Evolutionary conservation across 805 yeast species (phyloP), one percentile per base, ranked within the genome.

Genomic region (Candida rishiriensis): DNA sequence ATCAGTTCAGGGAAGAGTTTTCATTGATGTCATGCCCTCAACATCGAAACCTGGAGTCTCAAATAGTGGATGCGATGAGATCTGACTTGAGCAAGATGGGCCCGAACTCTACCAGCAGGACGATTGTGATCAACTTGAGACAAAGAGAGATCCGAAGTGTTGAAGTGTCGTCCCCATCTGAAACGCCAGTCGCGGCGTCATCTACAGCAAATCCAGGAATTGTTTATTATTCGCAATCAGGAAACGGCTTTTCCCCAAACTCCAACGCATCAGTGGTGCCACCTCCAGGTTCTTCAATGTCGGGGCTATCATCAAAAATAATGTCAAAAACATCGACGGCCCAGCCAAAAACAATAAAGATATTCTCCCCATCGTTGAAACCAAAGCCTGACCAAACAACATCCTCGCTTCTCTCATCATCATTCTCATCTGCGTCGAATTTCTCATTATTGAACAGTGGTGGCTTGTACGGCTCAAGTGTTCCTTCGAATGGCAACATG

Each of bases 1-100:
- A 76, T 26, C 77, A 75, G 46, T 78, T 68, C 49, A 57, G 79
- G 35, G 76, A 80, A 0, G 82, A 77, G 50, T 78, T 72, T 51
- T 58, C 64, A 12, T 48, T 78, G 26, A 78, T 74, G 63, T 69
- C 79, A 29, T 78, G 82, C 50, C 76, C 80, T 0, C 62, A 65
- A 12, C 66, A 66, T 39, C 66, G 70, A 16, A 68, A 70, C 46
- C 59, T 75, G 30, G 81, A 76, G 47, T 56, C 60, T 7, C 70
- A 66, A 39, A 69, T 77, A 15, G 55, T 65, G 39, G 65, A 60
- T 26, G 59, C 77, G 9, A 72, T 78, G 78, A 72, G 66, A 44
- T 73, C 73, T 47, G 82, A 78, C 51, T 60, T 75, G 12, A 6
- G 34, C 16, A 34, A 40, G 17, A 41, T 53, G 45, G 58, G 58